Conservation (phyloP, 768 basidiomycete species). For the Pisolithus albus region DNA sequence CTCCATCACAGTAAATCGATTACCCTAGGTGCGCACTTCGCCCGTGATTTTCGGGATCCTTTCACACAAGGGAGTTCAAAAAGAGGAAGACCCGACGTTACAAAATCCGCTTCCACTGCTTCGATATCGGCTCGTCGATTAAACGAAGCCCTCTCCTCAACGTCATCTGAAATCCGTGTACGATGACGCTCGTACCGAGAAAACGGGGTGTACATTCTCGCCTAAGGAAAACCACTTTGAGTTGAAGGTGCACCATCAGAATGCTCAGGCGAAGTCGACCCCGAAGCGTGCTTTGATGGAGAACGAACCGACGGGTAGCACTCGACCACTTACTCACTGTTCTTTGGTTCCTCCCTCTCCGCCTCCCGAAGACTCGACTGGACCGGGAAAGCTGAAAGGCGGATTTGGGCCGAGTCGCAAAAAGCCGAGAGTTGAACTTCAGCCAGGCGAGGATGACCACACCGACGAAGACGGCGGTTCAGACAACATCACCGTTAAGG, state of each 20-base stretch:
- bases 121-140: neutral
- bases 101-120: conserved; percentile 1
- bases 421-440: conserved; percentile 39
- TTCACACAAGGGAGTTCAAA: conserved; percentile 1
- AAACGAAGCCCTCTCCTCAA: conserved; percentile 4
- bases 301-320: conserved; percentile 15
- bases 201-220: neutral
- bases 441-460: conserved; percentile 22
- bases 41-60: conserved; percentile 1
- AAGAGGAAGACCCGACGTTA: neutral
- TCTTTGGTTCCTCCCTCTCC: conserved; percentile 63
- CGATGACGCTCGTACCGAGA: conserved; percentile 1
- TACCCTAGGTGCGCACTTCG: neutral
- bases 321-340: conserved; percentile 15
- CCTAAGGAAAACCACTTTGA: neutral
- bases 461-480: conserved; percentile 16
- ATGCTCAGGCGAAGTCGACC: conserved; percentile 23
- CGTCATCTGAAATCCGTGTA: conserved; percentile 8
- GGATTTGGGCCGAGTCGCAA: conserved; percentile 37
- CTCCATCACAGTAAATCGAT: neutral
- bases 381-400: conserved; percentile 35
- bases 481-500: conserved; percentile 16
- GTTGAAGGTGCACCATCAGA: neutral
- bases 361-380: conserved; percentile 37
- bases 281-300: conserved; percentile 39